Conservation (phyloP, 1,284 basidiomycete species). For the Cryptococcus sp. region DNA sequence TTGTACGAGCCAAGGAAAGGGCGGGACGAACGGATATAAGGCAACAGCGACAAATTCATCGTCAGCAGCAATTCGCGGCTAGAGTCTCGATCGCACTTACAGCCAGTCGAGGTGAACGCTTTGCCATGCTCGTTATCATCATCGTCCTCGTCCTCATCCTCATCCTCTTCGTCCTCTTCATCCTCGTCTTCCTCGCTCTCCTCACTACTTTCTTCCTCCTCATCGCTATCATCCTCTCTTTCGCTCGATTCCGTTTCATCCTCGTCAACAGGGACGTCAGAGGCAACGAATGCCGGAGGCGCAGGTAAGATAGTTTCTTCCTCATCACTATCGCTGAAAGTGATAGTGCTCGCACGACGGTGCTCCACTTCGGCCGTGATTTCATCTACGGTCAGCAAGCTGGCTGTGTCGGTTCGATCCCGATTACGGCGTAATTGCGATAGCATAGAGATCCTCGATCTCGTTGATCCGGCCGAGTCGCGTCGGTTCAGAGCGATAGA, state of each 20-base stretch:
- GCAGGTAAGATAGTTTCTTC: constrained; percentile 20
- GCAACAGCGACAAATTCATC: neutral
- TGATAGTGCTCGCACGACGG: constrained; percentile 61
- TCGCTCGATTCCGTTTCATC: constrained; percentile 10
- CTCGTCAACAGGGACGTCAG: constrained; percentile 10
- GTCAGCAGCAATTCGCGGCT: neutral
- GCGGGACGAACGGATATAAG: constrained; percentile 8
- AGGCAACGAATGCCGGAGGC: constrained; percentile 19
- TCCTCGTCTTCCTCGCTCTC: constrained; percentile 53
- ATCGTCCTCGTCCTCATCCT: constrained; percentile 56
- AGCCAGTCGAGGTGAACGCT: constrained; percentile 65
- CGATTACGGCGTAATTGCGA: constrained; percentile 74
- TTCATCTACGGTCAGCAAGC: constrained; percentile 93
- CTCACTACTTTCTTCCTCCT: constrained; percentile 35
- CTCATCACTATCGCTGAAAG: constrained; percentile 52
- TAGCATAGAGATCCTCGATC: constrained; percentile 70
- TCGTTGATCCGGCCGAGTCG: constrained; percentile 57
- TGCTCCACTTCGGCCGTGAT: constrained; percentile 96
- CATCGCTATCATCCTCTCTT: constrained; percentile 35
- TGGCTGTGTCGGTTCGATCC: constrained; percentile 84
- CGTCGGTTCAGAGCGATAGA: constrained; percentile 56
- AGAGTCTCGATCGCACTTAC: constrained; percentile 52
- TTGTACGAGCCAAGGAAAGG: neutral
- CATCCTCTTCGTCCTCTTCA: constrained; percentile 46
- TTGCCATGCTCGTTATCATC: constrained; percentile 56